A percentile compares a stretch with the other conserved stretches of the same genome.
phyloP scores from a whole-genome alignment of 805 yeast species.

The Lipomyces kockii region DNA sequence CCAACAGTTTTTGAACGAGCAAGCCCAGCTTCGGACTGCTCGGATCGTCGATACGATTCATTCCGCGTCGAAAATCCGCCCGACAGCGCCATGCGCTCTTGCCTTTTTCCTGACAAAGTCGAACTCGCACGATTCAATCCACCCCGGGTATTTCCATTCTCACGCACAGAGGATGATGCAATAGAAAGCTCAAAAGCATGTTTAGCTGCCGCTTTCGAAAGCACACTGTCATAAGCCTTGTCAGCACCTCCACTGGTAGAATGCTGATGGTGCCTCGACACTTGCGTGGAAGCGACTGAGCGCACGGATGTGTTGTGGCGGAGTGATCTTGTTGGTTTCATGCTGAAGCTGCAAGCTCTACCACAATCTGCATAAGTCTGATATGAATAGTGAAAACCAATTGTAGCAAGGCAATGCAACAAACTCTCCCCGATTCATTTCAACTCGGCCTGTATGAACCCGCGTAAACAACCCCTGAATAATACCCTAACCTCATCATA shows the following conservation, averaged over 20 bases:
- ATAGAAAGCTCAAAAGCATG: conserved; percentile 8
- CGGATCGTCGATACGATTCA: not conserved
- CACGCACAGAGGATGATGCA: not conserved
- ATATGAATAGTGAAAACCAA: not conserved
- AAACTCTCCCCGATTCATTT: not conserved
- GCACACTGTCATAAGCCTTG: conserved; percentile 4
- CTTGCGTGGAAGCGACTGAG: not conserved
- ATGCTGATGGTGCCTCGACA: not conserved
- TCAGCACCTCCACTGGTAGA: not conserved
- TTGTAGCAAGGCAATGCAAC: not conserved
- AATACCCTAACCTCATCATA: not conserved
- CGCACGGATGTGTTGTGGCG: not conserved
- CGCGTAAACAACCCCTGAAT: not conserved
- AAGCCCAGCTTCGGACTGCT: not conserved
- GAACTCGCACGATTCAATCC: not conserved
- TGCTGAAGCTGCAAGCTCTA: not conserved
- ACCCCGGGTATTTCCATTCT: not conserved
- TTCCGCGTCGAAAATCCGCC: not conserved
- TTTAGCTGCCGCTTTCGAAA: conserved; percentile 9
- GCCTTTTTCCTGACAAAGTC: not conserved
- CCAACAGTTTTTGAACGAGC: not conserved
- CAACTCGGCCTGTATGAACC: not conserved
- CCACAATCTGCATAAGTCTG: not conserved
- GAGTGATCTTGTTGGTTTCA: not conserved
- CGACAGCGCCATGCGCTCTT: not conserved